Conservation (phyloP, 2,329 filamentous ascomycete species). For the Hypoxylon sp. region DNA sequence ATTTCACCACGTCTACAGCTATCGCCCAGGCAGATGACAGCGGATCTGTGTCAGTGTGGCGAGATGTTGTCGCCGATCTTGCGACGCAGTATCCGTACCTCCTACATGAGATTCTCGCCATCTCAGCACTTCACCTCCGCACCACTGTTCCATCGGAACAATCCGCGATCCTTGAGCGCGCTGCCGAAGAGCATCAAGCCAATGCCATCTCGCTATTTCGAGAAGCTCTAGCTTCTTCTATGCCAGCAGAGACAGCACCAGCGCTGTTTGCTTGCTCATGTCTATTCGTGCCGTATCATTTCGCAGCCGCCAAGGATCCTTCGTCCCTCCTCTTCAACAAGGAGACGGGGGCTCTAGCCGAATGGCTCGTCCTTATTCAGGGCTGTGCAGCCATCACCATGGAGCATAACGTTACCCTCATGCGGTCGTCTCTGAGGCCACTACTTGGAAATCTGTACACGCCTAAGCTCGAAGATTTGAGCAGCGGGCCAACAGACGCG, state of each 20-base stretch:
- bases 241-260: constrained; percentile 34
- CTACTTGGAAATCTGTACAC: constrained; percentile 42
- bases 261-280: constrained; percentile 49
- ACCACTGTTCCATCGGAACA: constrained; percentile 24
- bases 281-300: constrained; percentile 48
- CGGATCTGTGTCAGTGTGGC: constrained; percentile 39
- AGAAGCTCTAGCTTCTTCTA: constrained; percentile 34
- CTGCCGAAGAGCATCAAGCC: constrained; percentile 47
- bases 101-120: constrained; percentile 47
- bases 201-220: constrained; percentile 46
- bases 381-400: constrained; percentile 44
- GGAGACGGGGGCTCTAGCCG: constrained; percentile 42
- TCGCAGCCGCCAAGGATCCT: constrained; percentile 45
- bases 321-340: constrained; percentile 45
- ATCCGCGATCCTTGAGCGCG: constrained; percentile 27
- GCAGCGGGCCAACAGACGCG: constrained; percentile 33
- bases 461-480: constrained; percentile 30
- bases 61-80: constrained; percentile 41
- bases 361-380: constrained; percentile 49
- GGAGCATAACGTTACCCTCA: constrained; percentile 26
- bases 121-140: constrained; percentile 46
- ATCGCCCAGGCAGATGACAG: constrained; percentile 44
- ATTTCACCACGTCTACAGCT: constrained; percentile 43
- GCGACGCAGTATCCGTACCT: constrained; percentile 46
- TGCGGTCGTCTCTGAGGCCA: constrained; percentile 35